A percentile compares a stretch with the other conserved stretches of the same genome.
Conservation (phyloP, 192 early-diverging fungal genomes). For the Podila epigama region DNA sequence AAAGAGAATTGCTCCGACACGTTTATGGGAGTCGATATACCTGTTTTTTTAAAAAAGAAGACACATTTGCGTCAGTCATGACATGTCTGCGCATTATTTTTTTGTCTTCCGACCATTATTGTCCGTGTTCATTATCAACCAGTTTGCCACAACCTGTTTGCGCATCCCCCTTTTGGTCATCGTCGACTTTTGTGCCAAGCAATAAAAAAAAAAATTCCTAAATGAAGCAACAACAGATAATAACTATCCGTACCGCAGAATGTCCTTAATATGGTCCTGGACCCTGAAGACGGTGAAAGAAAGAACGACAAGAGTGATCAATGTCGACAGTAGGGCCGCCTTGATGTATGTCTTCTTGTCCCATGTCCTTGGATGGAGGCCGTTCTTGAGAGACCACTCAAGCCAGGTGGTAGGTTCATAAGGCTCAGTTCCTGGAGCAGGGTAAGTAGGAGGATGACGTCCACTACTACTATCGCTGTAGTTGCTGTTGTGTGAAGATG, state of each 20-base stretch:
- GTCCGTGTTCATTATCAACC: too few relatives aligned
- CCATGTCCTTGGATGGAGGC: conserved; percentile 40
- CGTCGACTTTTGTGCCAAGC: background rate
- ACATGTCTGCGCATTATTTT: background rate
- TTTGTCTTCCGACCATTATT: too few relatives aligned
- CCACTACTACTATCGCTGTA: conserved; percentile 11
- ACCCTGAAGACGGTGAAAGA: conserved; percentile 49
- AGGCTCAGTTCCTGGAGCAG: background rate
- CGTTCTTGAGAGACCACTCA: conserved; percentile 20
- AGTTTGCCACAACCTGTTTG: too few relatives aligned
- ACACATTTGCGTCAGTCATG: conserved; percentile 15
- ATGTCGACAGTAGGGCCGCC: conserved; percentile 6
- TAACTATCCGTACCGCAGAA: conserved; percentile 34
- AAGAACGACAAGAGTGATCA: conserved; percentile 29
- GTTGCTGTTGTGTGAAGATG: conserved; percentile 3
- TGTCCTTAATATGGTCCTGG: conserved; percentile 54
- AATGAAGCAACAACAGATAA: background rate
- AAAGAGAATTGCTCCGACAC: conserved; percentile 27
- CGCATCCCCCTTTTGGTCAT: too few relatives aligned
- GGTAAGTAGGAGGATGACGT: background rate
- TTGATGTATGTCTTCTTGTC: conserved; percentile 31
- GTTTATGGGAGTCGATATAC: conserved; percentile 25
- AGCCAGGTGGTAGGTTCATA: conserved; percentile 16
- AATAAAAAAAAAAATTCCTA: background rate
- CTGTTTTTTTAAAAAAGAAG: conserved; percentile 20